Conservation (phyloP, 2,329 filamentous ascomycete genomes). For the Sclerotiophoma versabilis region DNA sequence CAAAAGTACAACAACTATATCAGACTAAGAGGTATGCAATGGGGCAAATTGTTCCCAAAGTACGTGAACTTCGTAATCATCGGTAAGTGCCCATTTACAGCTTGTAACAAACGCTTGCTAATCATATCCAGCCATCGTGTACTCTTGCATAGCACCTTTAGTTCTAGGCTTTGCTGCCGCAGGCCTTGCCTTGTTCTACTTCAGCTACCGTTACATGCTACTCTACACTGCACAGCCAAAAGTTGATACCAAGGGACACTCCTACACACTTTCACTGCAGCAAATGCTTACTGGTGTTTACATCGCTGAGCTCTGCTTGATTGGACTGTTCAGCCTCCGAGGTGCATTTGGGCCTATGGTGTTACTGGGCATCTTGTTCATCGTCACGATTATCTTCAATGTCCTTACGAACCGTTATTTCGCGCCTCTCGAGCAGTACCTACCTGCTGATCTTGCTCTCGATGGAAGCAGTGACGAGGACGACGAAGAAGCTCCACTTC, state of each 20-base stretch:
- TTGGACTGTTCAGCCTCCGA: conserved; percentile 74
- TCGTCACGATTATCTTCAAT: conserved; percentile 44
- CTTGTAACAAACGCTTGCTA: conserved; percentile 4
- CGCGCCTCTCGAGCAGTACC: conserved; percentile 43
- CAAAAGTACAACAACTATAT: conserved; percentile 49
- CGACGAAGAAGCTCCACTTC: conserved; percentile 39
- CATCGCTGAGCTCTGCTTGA: conserved; percentile 79
- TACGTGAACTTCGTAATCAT: conserved; percentile 52
- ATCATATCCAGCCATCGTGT: conserved; percentile 71
- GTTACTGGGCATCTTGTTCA: conserved; percentile 41
- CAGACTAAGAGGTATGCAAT: conserved; percentile 43
- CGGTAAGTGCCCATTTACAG: conserved; percentile 34
- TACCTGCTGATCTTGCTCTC: conserved; percentile 43
- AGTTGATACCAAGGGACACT: conserved; percentile 86
- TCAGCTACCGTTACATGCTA: conserved; percentile 89
- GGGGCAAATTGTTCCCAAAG: conserved; percentile 52
- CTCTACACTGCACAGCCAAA: conserved; percentile 83
- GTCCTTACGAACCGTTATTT: conserved; percentile 45
- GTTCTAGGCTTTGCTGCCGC: conserved; percentile 82
- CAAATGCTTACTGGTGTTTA: conserved; percentile 87
- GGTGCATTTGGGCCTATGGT: conserved; percentile 44
- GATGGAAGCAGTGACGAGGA: conserved; percentile 27
- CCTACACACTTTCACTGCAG: conserved; percentile 86
- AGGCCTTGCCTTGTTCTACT: conserved; percentile 81
- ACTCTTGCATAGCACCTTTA: conserved; percentile 85